Base-by-base conservation (phyloP, 2,329 filamentous ascomycete genomes). In the Trichoderma gracile region DNA sequence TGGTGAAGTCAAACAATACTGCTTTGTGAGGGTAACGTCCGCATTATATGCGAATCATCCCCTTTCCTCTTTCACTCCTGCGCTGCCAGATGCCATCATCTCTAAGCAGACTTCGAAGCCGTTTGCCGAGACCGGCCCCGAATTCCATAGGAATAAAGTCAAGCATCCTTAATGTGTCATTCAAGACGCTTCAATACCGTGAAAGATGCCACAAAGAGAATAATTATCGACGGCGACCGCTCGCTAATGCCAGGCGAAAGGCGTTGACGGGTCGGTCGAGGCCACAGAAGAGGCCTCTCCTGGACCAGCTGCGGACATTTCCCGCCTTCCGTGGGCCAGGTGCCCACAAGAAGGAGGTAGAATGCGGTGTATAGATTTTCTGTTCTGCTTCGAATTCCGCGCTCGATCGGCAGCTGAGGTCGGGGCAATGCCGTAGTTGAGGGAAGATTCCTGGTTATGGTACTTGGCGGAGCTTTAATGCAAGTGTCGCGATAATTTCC, bases 401-500 rank as follows among this genome's bases (percentile, higher is more conserved):
- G 5, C 27, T n/a, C 33, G 14, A n/a, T 54, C 52, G 15, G 9
- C 38, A 27, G n/a, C 19, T 15, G 19, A 40, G 30, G 15, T 43
- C 33, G 21, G 17, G 27, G 25, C 15, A 3, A n/a, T 12, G 21
- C 30, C 30, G 27, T 49, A 25, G 15, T 15, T 15, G 30, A 60
- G 57, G 57, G 33, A 60, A 52, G 33, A 52, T 52, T 60, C 17
- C 46, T 47, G n/a, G 7, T 38, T 52, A 50, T 6, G 38, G 57
- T 42, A 52, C 19, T 12, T 19, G 49, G 46, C 9, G 19, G 42
- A 49, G 30, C 45, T 10, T 33, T 60, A 27, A 38, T 60, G 57
- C 57, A 30, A 25, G 42, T 30, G 43, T 60, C 57, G 57, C 23
- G 46, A 52, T 60, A 60, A 52, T 60, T 60, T 43, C 57, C 57